Percentiles rank a stretch among this genome's conserved stretches.
Evolutionary conservation across 148 eudicot species (phyloP).

Genomic region (Beta vulgaris): DNA sequence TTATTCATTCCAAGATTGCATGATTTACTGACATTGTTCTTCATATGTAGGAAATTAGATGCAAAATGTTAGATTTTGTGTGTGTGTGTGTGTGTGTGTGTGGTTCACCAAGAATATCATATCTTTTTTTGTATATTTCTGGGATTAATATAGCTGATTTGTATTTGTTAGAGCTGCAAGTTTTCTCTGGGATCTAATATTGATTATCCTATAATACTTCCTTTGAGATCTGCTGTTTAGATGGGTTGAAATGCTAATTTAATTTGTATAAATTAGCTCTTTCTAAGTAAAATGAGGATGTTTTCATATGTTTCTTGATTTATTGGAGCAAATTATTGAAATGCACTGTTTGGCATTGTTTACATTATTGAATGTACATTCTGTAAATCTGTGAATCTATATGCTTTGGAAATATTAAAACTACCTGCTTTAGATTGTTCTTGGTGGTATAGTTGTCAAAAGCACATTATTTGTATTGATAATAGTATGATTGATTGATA

Average conservation of each 20-base stretch:
- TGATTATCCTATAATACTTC: background rate
- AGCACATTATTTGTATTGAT: too few species aligned
- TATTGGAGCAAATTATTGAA: background rate
- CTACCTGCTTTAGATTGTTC: too few species aligned
- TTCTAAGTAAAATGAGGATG: background rate
- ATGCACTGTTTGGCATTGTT: background rate
- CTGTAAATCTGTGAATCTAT: background rate
- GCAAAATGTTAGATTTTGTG: background rate
- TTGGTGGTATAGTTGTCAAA: too few species aligned
- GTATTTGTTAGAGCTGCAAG: constrained; percentile 5
- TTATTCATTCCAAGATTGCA: background rate
- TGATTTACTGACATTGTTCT: background rate
- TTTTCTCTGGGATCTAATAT: background rate
- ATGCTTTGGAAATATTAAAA: background rate
- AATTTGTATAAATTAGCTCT: constrained; percentile 1
- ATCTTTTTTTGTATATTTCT: background rate
- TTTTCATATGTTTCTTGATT: background rate
- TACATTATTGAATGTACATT: background rate
- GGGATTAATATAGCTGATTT: constrained; percentile 5
- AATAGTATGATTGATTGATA: background rate
- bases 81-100: too few species aligned
- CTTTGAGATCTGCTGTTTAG: background rate
- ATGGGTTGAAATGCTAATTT: background rate
- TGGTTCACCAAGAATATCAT: background rate
- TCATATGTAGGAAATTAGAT: background rate